phyloP scores from a whole-genome alignment of 2,329 filamentous ascomycete genomes.

The Monosporascus sp. region DNA sequence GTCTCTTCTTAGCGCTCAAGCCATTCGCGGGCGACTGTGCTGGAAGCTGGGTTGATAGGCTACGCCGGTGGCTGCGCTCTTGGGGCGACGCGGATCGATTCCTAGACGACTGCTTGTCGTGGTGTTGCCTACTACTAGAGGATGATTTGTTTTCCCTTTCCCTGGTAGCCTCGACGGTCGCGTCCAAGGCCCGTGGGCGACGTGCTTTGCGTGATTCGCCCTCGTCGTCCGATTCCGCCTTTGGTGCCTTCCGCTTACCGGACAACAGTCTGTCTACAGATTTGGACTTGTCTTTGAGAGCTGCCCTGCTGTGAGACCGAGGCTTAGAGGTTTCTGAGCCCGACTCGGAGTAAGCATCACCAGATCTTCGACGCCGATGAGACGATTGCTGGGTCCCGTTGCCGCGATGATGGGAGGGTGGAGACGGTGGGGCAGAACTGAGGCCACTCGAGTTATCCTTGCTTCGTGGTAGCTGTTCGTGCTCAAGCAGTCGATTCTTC shows the following conservation, averaged over 20 bases:
- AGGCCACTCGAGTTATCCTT: constrained; percentile 52
- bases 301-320: constrained; percentile 40
- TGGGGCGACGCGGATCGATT: constrained; percentile 56
- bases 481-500: constrained; percentile 46
- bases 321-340: constrained; percentile 49
- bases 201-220: constrained; percentile 47
- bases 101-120: constrained; percentile 27
- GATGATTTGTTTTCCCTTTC: constrained; percentile 27
- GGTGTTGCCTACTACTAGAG: constrained; percentile 22
- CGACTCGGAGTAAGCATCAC: constrained; percentile 41
- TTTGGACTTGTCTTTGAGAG: constrained; percentile 42
- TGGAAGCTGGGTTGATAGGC: constrained; percentile 58
- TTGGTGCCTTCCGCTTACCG: constrained; percentile 49
- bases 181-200: constrained; percentile 45
- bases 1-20: constrained; percentile 54
- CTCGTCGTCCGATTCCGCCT: constrained; percentile 54
- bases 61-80: constrained; percentile 53
- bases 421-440: constrained; percentile 54
- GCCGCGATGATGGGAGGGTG: constrained; percentile 34
- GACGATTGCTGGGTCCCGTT: constrained; percentile 14
- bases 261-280: constrained; percentile 40
- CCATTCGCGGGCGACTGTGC: constrained; percentile 47
- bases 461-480: constrained; percentile 33
- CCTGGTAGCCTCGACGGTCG: constrained; percentile 30
- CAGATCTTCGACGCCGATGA: constrained; percentile 34